Evolutionary conservation across 768 basidiomycete genomes (phyloP).

Genomic region (Neoboletus magnificus): DNA sequence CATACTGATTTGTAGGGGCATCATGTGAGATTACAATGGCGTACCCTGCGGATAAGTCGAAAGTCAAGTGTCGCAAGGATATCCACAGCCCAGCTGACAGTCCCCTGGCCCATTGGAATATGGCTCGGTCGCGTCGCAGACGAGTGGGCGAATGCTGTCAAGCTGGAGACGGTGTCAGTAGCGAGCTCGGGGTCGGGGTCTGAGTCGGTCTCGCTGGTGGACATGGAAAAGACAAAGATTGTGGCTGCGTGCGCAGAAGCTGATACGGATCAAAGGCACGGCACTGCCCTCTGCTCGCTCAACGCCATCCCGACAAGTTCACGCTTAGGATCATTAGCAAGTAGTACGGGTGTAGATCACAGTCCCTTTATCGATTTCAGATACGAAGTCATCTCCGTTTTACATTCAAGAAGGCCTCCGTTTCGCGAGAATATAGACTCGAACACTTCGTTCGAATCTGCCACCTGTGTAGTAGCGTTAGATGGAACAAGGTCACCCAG

Average conservation of each 20-base stretch:
- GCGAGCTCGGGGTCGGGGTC: constrained; percentile 41
- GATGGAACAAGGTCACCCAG: constrained; percentile 1
- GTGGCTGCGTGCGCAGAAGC: not conserved
- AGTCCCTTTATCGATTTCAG: constrained; percentile 56
- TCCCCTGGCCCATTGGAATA: not conserved
- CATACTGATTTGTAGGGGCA: not conserved
- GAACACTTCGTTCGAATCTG: constrained; percentile 53
- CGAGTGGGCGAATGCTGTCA: constrained; percentile 18
- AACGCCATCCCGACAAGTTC: not conserved
- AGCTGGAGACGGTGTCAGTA: constrained; percentile 12
- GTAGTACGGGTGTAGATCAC: constrained; percentile 26
- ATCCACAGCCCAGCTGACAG: constrained; percentile 24
- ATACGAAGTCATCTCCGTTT: constrained; percentile 54
- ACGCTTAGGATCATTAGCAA: not conserved
- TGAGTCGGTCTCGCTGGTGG: constrained; percentile 55
- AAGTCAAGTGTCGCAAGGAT: constrained; percentile 29
- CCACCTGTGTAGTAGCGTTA: constrained; percentile 43
- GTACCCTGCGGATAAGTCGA: constrained; percentile 28
- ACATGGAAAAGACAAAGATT: constrained; percentile 22
- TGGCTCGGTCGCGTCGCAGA: constrained; percentile 10
- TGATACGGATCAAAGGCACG: not conserved
- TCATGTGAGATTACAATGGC: not conserved
- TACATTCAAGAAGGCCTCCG: constrained; percentile 48
- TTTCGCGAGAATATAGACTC: constrained; percentile 63
- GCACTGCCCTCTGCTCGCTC: not conserved